These are phyloP conservation scores for Gossypium ekmanianum DNA, from an alignment of 345 rosid genomes.

Conservation along the genomic window DNA sequence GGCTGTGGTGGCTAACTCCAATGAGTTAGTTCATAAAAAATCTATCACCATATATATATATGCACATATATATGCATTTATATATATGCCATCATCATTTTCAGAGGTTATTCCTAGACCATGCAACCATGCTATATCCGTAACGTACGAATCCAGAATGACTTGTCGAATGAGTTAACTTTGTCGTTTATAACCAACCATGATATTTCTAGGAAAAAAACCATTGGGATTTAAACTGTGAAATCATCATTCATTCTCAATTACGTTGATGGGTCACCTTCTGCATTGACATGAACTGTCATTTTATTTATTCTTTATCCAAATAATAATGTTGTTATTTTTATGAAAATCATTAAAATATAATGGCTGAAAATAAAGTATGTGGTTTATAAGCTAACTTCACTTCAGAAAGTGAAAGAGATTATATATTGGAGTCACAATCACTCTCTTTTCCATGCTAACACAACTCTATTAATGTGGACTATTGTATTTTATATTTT, in stretches of 20 bases:
- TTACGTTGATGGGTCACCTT: neutral
- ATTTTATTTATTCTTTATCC: neutral
- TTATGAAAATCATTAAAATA: neutral
- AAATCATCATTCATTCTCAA: neutral
- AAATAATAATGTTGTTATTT: neutral
- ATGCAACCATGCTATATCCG: conserved; percentile 1
- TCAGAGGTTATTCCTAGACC: neutral
- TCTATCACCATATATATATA: conserved; percentile 1
- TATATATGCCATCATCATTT: neutral
- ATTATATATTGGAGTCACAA: neutral
- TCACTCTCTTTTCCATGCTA: neutral
- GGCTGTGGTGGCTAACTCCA: conserved; percentile 5
- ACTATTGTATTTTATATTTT: too few species aligned
- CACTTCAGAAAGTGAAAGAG: neutral
- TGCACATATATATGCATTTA: neutral
- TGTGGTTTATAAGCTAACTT: neutral
- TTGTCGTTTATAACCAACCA: neutral
- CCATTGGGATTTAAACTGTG: neutral
- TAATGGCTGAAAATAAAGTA: neutral
- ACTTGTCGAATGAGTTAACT: neutral
- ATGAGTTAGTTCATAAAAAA: neutral
- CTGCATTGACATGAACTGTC: neutral
- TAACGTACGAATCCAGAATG: conserved; percentile 7
- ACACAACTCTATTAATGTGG: too few species aligned
- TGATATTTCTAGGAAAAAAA: neutral